These are phyloP conservation scores for Aspergillus sp. DNA, from an alignment of 2,329 filamentous ascomycete species.

Conservation along the genomic window DNA sequence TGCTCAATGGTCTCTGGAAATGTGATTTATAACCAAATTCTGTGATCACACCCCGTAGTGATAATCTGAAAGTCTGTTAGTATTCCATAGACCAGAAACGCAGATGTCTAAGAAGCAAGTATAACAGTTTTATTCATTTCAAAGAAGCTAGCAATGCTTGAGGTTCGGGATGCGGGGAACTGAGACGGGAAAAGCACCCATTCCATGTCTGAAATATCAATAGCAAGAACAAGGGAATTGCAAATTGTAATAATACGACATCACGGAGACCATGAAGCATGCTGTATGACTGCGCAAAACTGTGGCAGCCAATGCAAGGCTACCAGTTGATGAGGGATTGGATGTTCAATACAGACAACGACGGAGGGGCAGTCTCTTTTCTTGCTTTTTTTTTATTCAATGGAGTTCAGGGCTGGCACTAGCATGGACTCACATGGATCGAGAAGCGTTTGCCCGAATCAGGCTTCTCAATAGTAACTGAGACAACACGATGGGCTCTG, in stretches of 20 bases:
- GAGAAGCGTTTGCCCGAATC: constrained; percentile 29
- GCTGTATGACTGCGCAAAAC: background rate
- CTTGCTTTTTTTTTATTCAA: constrained; percentile 9
- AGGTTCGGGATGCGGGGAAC: background rate
- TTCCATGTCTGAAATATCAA: constrained; percentile 7
- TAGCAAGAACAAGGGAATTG: background rate
- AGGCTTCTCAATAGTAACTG: constrained; percentile 27
- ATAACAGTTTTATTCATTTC: background rate
- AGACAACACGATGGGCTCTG: constrained; percentile 32
- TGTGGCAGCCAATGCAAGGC: background rate
- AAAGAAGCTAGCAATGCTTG: constrained; percentile 9
- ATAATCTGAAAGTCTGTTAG: constrained; percentile 27
- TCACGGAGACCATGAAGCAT: background rate
- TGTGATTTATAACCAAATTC: constrained; percentile 14
- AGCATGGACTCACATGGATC: constrained; percentile 32
- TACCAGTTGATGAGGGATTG: background rate
- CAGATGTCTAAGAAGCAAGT: background rate
- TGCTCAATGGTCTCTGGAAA: constrained; percentile 30
- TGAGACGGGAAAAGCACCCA: constrained; percentile 17
- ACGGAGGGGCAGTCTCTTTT: constrained; percentile 1
- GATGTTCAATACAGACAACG: background rate
- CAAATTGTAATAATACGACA: background rate
- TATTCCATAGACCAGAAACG: background rate
- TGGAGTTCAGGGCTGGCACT: background rate
- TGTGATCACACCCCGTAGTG: constrained; percentile 24